Percentiles rank a stretch among this genome's conserved stretches.
Conservation (phyloP, 192 early-diverging fungal genomes). For the Coemansia interrupta region DNA sequence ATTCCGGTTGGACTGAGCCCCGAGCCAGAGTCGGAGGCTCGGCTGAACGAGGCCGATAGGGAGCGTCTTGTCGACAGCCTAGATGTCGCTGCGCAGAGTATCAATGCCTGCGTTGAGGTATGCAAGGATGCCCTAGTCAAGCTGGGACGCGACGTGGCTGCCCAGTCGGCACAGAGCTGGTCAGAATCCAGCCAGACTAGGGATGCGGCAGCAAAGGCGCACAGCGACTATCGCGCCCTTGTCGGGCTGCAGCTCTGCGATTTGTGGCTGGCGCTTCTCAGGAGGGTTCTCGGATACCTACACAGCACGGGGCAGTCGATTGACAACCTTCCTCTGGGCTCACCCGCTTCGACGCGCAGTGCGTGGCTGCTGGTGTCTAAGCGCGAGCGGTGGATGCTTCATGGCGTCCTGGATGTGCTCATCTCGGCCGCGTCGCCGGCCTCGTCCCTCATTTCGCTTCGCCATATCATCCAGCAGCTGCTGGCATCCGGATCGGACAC, state of each 20-base stretch:
- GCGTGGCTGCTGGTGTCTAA: slow-evolving; percentile 42
- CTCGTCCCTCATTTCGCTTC: slow-evolving; percentile 44
- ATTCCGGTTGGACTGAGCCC: slow-evolving; percentile 7
- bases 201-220: slow-evolving; percentile 10
- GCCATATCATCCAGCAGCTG: slow-evolving; percentile 47
- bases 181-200: not conserved
- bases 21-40: not conserved
- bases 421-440: slow-evolving; percentile 48
- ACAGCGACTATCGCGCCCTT: slow-evolving; percentile 26
- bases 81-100: slow-evolving; percentile 18
- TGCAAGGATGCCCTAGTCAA: slow-evolving; percentile 33
- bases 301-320: slow-evolving; percentile 37
- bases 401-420: slow-evolving; percentile 44
- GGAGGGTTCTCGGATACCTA: slow-evolving; percentile 32
- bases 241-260: slow-evolving; percentile 46
- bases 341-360: slow-evolving; percentile 12
- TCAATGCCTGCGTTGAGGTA: slow-evolving; percentile 33
- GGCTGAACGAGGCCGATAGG: slow-evolving; percentile 27
- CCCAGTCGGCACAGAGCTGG: slow-evolving; percentile 14
- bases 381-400: slow-evolving; percentile 53
- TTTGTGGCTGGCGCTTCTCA: slow-evolving; percentile 42
- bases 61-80: slow-evolving; percentile 43
- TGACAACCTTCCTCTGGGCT: slow-evolving; percentile 10
- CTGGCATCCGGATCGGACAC: slow-evolving; percentile 13
- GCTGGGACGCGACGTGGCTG: slow-evolving; percentile 30